These are phyloP conservation scores for Acephala macrosclerotiorum DNA, from an alignment of 2,329 filamentous ascomycete species.

Conservation along the genomic window DNA sequence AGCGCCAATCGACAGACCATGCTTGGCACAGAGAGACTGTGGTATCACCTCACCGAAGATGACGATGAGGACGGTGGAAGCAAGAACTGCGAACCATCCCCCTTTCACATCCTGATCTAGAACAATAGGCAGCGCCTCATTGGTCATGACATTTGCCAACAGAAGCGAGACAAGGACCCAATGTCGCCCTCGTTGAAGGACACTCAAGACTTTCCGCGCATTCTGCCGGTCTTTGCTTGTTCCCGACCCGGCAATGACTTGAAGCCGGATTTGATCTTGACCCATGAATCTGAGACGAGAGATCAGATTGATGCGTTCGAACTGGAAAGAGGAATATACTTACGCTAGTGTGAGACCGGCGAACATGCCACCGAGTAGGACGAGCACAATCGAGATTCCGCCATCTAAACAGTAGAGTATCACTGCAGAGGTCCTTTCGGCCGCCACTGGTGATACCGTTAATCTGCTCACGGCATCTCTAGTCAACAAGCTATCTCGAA, in stretches of 20 bases:
- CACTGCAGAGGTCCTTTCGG: conserved; percentile 18
- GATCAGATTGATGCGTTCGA: conserved; percentile 5
- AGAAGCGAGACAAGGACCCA: conserved; percentile 95
- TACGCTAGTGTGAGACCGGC: conserved; percentile 88
- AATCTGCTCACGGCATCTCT: conserved; percentile 21
- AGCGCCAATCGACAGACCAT: conserved; percentile 90
- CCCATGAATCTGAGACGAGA: conserved; percentile 43
- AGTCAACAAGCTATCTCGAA: conserved; percentile 11
- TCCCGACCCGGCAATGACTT: conserved; percentile 85
- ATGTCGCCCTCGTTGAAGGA: conserved; percentile 88
- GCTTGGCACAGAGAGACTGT: conserved; percentile 93
- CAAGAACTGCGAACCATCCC: conserved; percentile 66
- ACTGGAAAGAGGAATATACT: conserved; percentile 42
- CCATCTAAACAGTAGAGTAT: conserved; percentile 25
- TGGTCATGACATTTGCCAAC: conserved; percentile 94
- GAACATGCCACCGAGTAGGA: conserved; percentile 83
- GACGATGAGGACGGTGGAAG: conserved; percentile 55
- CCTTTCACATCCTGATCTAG: conserved; percentile 91
- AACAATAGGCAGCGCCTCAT: conserved; percentile 93
- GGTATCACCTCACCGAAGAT: conserved; percentile 97
- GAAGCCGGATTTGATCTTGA: conserved; percentile 92
- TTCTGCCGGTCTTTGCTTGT: conserved; percentile 83
- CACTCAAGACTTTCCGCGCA: conserved; percentile 77
- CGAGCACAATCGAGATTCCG: conserved; percentile 25
- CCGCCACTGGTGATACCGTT: conserved; percentile 11